Conservation (phyloP, 208 protist species). For the Wallacemonas sp. region DNA sequence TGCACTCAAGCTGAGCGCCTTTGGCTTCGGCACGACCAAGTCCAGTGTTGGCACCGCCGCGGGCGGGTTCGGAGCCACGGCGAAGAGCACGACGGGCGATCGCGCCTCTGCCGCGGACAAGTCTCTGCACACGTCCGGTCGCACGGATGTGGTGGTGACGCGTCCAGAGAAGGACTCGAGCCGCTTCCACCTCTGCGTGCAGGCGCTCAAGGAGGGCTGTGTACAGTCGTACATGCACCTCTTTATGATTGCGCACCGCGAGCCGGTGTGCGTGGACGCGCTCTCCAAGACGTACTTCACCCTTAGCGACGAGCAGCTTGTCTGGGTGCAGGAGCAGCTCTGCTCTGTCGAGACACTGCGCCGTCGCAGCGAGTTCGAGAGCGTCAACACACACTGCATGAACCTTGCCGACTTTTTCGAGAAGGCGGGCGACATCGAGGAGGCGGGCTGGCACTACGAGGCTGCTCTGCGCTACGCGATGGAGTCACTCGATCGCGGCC, state of each 20-base stretch:
- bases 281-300: conserved; percentile 77
- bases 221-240: conserved; percentile 84
- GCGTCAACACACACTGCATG: conserved; percentile 61
- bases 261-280: conserved; percentile 85
- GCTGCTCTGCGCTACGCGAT: conserved; percentile 64
- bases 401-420: conserved; percentile 87
- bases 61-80: neutral
- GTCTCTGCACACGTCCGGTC: conserved; percentile 30
- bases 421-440: conserved; percentile 62
- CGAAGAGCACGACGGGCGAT: conserved; percentile 3
- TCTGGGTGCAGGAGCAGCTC: conserved; percentile 85
- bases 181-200: conserved; percentile 78
- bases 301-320: conserved; percentile 63
- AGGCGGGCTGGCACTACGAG: conserved; percentile 78
- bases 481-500: conserved; percentile 68
- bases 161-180: conserved; percentile 68
- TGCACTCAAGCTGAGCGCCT: conserved; percentile 45
- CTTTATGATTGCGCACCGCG: conserved; percentile 81
- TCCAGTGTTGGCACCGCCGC: neutral
- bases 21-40: conserved; percentile 48
- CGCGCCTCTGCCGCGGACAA: conserved; percentile 18
- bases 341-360: conserved; percentile 73
- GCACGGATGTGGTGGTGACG: conserved; percentile 40
- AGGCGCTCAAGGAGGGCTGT: conserved; percentile 83
- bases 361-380: conserved; percentile 81